Conservation (phyloP, 495 filamentous ascomycete genomes). For the Penicillium crystallinum region DNA sequence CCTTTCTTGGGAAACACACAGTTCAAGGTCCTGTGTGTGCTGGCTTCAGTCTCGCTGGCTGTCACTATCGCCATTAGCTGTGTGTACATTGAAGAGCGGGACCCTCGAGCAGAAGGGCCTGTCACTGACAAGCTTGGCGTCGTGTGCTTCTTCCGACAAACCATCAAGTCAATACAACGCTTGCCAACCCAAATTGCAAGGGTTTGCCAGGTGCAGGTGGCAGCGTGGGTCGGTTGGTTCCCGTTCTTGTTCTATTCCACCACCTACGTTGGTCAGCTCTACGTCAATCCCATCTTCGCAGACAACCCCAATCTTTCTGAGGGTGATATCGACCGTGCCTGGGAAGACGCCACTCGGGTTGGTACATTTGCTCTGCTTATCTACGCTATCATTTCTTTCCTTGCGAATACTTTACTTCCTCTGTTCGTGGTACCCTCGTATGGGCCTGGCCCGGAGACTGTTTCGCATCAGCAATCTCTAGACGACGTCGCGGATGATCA, state of each 20-base stretch:
- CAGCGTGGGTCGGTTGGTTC: slow-evolving; percentile 92
- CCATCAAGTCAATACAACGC: slow-evolving; percentile 67
- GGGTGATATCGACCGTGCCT: slow-evolving; percentile 66
- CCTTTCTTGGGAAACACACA: slow-evolving; percentile 78
- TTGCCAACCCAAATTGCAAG: slow-evolving; percentile 74
- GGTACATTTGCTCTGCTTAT: slow-evolving; percentile 84
- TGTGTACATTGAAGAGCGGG: slow-evolving; percentile 63
- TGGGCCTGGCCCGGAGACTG: slow-evolving; percentile 15
- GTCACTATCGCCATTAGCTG: slow-evolving; percentile 64
- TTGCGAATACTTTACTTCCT: slow-evolving; percentile 73
- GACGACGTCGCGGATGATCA: slow-evolving; percentile 11
- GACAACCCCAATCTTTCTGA: slow-evolving; percentile 69
- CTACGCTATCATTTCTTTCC: slow-evolving; percentile 75
- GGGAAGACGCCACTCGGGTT: slow-evolving; percentile 75
- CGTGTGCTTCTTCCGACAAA: slow-evolving; percentile 68
- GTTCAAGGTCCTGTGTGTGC: slow-evolving; percentile 82
- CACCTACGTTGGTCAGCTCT: slow-evolving; percentile 85
- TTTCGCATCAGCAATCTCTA: neutral
- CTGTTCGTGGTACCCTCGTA: slow-evolving; percentile 77
- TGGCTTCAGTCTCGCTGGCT: slow-evolving; percentile 66
- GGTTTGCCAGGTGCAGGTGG: slow-evolving; percentile 84
- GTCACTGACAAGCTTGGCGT: slow-evolving; percentile 56
- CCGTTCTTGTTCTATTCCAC: slow-evolving; percentile 92
- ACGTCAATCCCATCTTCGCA: slow-evolving; percentile 73
- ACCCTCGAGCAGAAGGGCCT: slow-evolving; percentile 66